Conservation (phyloP, 345 rosid species). For the Microthlaspi erraticum region DNA sequence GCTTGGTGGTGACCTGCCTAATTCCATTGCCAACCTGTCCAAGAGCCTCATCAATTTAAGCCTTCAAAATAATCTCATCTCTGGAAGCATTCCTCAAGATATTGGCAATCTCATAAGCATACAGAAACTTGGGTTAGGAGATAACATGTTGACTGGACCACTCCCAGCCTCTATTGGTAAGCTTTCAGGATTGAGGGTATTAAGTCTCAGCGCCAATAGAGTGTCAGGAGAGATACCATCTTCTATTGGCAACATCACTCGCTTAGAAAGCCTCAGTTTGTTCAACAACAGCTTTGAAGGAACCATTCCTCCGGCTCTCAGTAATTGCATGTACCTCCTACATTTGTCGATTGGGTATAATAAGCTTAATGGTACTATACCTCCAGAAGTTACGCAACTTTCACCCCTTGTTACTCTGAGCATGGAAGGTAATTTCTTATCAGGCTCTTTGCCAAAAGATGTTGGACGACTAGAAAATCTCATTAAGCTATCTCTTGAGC, state of each 20-base stretch:
- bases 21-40: neutral
- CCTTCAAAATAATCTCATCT: neutral
- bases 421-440: conserved; percentile 8
- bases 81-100: neutral
- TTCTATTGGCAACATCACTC: neutral
- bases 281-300: conserved; percentile 31
- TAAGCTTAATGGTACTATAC: conserved; percentile 27
- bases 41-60: neutral
- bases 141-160: no score
- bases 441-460: conserved; percentile 2
- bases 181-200: no score
- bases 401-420: conserved; percentile 2
- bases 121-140: neutral
- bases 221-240: conserved; percentile 26
- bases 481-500: neutral
- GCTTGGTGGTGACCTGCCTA: conserved; percentile 3
- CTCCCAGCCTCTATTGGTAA: no score
- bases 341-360: conserved; percentile 1
- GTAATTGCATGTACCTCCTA: conserved; percentile 13
- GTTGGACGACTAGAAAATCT: conserved; percentile 12
- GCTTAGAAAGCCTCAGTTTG: conserved; percentile 2
- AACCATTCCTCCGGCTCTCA: conserved; percentile 25
- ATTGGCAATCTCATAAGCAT: neutral
- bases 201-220: conserved; percentile 1
- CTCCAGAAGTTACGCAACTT: conserved; percentile 18